Evolutionary conservation across 2,329 filamentous ascomycete species (phyloP).

Genomic region (Aureobasidium subglaciale): DNA sequence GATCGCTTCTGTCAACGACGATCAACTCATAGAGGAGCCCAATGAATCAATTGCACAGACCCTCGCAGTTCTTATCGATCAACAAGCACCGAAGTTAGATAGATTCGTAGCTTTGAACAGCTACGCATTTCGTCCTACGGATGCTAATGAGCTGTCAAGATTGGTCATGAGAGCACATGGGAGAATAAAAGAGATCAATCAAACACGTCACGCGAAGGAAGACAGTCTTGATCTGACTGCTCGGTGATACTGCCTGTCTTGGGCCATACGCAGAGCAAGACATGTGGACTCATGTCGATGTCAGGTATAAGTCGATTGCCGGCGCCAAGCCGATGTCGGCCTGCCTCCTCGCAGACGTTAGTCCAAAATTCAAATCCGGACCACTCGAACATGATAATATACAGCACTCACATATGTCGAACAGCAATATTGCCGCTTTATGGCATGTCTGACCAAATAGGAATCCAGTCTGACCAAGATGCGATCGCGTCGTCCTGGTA

Average conservation of each 20-base stretch:
- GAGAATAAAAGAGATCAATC: neutral
- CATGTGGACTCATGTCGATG: too few relatives aligned
- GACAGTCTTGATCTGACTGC: neutral
- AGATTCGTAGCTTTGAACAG: neutral
- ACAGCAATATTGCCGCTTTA: too few relatives aligned
- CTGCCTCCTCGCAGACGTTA: too few relatives aligned
- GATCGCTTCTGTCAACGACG: neutral
- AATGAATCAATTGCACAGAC: neutral
- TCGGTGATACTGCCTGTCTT: too few relatives aligned
- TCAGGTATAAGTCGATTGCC: neutral
- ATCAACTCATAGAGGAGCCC: neutral
- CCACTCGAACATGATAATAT: too few relatives aligned
- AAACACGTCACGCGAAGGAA: neutral
- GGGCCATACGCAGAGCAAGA: too few relatives aligned
- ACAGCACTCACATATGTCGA: too few relatives aligned
- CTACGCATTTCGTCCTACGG: neutral
- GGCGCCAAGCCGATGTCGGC: neutral
- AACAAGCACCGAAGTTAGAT: neutral
- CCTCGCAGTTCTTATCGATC: neutral
- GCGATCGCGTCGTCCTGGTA: neutral
- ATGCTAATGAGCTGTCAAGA: neutral
- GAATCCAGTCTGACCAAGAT: too few relatives aligned
- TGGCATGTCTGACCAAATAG: too few relatives aligned
- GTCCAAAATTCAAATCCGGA: too few relatives aligned
- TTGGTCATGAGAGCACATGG: neutral